Conservation (phyloP, 108 stramenopile genomes). For the Pseudonitzschia multistriata region DNA sequence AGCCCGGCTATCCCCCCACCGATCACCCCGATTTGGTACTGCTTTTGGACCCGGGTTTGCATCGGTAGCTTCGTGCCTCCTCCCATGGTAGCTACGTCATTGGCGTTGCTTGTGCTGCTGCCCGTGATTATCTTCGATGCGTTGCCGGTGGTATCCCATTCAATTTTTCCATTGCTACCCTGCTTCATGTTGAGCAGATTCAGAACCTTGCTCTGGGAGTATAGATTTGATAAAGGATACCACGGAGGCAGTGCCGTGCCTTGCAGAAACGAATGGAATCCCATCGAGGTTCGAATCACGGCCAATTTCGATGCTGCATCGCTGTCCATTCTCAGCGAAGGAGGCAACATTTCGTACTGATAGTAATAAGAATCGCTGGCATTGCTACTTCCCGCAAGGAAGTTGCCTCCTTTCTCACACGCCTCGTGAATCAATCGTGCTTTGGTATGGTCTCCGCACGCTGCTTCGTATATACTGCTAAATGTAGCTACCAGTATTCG, state of each 20-base stretch:
- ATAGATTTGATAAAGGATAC: conserved; percentile 54
- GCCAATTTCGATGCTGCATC: conserved; percentile 1
- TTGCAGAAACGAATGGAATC: conserved; percentile 47
- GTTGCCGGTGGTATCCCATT: conserved; percentile 20
- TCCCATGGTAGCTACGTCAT: conserved; percentile 5
- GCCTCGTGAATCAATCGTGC: conserved; percentile 32
- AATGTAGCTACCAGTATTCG: conserved; percentile 55
- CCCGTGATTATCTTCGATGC: not conserved
- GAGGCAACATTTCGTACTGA: conserved; percentile 43
- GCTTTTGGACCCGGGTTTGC: conserved; percentile 36
- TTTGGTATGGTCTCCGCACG: conserved; percentile 25
- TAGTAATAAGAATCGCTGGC: conserved; percentile 33
- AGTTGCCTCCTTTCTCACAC: conserved; percentile 48
- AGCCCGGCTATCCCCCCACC: conserved; percentile 63
- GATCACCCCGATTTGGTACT: conserved; percentile 51
- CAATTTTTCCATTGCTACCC: conserved; percentile 38
- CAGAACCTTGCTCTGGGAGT: conserved; percentile 31
- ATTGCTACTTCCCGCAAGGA: conserved; percentile 23
- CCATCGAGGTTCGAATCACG: conserved; percentile 35
- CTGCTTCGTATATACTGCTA: conserved; percentile 36
- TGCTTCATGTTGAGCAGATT: conserved; percentile 46
- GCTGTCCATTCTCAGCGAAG: conserved; percentile 10
- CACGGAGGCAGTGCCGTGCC: conserved; percentile 48
- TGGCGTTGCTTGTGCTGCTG: not conserved
- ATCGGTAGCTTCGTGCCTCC: conserved; percentile 43